A percentile compares a stretch with the other conserved stretches of the same genome.
Evolutionary conservation across 495 filamentous ascomycete species (phyloP).

Genomic region (Penicillium chermesinum): DNA sequence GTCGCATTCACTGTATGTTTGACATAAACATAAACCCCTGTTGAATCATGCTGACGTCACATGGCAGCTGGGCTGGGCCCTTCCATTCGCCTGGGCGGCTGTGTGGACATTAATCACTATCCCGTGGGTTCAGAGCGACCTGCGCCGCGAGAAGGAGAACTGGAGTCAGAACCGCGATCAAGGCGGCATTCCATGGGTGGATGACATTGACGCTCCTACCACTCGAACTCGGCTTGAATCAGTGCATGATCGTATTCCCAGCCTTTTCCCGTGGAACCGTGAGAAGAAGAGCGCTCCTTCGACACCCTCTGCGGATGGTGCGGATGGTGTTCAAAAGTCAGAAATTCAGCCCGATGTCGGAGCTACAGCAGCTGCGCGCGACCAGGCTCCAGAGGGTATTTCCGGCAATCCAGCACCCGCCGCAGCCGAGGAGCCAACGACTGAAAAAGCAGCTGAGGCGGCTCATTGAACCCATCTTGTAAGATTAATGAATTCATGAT

Average conservation of each 20-base stretch:
- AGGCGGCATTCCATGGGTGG: slow-evolving; percentile 35
- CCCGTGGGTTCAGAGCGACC: slow-evolving; percentile 57
- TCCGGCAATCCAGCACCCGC: neutral
- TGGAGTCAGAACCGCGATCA: slow-evolving; percentile 48
- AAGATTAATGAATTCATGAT: neutral
- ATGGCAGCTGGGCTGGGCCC: slow-evolving; percentile 53
- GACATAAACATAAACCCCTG: neutral
- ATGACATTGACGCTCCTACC: slow-evolving; percentile 35
- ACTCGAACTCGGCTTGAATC: slow-evolving; percentile 40
- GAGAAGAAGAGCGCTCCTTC: slow-evolving; percentile 28
- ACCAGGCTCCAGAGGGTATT: neutral
- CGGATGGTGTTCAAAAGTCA: neutral
- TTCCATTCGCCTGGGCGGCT: slow-evolving; percentile 64
- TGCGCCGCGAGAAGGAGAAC: slow-evolving; percentile 56
- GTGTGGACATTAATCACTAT: slow-evolving; percentile 66
- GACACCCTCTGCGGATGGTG: slow-evolving; percentile 15
- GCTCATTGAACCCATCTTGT: neutral
- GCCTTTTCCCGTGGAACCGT: slow-evolving; percentile 29
- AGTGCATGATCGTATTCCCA: slow-evolving; percentile 30
- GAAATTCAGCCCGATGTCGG: neutral
- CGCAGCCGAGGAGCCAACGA: neutral
- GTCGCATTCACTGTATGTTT: slow-evolving; percentile 68
- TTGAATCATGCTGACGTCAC: slow-evolving; percentile 11
- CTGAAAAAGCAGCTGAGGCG: neutral
- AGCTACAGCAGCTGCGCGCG: neutral